Evolutionary conservation across 2,329 filamentous ascomycete species (phyloP).

Genomic region (Aspergillus niger): DNA sequence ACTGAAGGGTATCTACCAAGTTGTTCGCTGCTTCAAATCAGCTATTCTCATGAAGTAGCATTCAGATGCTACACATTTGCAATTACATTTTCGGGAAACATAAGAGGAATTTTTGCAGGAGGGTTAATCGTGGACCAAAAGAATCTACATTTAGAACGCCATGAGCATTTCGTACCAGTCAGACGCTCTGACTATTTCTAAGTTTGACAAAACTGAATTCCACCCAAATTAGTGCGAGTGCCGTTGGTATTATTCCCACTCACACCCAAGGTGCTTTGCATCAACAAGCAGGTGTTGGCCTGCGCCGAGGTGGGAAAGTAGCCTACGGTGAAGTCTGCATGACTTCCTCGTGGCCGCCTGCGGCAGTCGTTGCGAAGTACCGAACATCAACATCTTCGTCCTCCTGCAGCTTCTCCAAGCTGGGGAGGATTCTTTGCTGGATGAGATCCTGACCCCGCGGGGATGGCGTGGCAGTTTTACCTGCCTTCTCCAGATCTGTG

Average conservation of each 20-base stretch:
- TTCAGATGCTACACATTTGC: background rate
- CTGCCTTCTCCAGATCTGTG: conserved; percentile 79
- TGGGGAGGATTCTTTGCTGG: conserved; percentile 81
- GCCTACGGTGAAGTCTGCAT: conserved; percentile 56
- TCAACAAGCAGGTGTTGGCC: conserved; percentile 12
- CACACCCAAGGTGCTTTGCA: conserved; percentile 19
- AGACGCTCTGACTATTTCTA: conserved; percentile 41
- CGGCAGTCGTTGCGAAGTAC: conserved; percentile 93
- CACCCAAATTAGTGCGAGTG: conserved; percentile 24
- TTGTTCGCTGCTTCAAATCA: background rate
- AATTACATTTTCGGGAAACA: background rate
- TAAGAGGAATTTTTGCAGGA: conserved; percentile 21
- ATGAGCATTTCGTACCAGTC: conserved; percentile 37
- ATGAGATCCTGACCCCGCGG: conserved; percentile 77
- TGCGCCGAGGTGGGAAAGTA: conserved; percentile 9
- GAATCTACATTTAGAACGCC: conserved; percentile 43
- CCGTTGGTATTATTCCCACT: conserved; percentile 21
- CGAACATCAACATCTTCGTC: conserved; percentile 98
- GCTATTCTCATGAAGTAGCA: background rate
- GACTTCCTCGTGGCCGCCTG: conserved; percentile 56
- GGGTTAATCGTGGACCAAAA: conserved; percentile 31
- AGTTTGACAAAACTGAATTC: conserved; percentile 32
- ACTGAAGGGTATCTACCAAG: background rate
- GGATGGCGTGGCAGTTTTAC: conserved; percentile 59
- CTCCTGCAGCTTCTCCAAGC: conserved; percentile 91